These are phyloP conservation scores for Penicillium pulvis DNA, from an alignment of 495 filamentous ascomycete species.

Conservation along the genomic window DNA sequence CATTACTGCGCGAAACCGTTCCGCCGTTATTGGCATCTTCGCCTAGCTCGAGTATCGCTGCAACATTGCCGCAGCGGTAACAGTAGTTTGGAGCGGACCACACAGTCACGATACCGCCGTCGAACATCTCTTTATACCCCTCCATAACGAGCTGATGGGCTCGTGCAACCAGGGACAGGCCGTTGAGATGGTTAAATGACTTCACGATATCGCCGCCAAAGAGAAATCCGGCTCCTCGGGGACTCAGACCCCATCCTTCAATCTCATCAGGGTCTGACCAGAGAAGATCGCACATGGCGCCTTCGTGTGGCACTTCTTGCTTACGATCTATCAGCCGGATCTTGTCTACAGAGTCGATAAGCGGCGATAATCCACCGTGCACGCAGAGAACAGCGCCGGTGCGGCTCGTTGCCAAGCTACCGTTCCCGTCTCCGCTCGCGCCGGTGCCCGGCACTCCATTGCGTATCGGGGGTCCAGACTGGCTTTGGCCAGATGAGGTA, in stretches of 20 bases:
- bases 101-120: constrained; percentile 90
- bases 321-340: constrained; percentile 94
- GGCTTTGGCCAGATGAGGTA: constrained; percentile 45
- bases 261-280: constrained; percentile 99
- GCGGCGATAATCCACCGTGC: constrained; percentile 87
- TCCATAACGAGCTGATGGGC: constrained; percentile 99
- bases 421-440: constrained; percentile 66
- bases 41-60: constrained; percentile 88
- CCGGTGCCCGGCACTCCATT: constrained; percentile 78
- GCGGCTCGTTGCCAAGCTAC: constrained; percentile 55
- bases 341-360: constrained; percentile 94
- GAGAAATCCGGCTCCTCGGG: constrained; percentile 92
- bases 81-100: constrained; percentile 99
- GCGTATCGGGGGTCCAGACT: constrained; percentile 35
- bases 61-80: constrained; percentile 96
- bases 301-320: constrained; percentile 98
- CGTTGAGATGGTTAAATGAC: constrained; percentile 90
- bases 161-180: constrained; percentile 86
- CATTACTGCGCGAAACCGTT: constrained; percentile 75
- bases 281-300: constrained; percentile 96
- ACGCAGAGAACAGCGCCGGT: constrained; percentile 92
- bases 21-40: constrained; percentile 82
- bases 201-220: constrained; percentile 97
- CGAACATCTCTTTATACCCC: constrained; percentile 99
- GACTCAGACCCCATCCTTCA: constrained; percentile 94